A percentile compares a stretch with the other conserved stretches of the same genome.
phyloP scores from a whole-genome alignment of 1,284 basidiomycete genomes.

The Cryptococcus floricola region DNA sequence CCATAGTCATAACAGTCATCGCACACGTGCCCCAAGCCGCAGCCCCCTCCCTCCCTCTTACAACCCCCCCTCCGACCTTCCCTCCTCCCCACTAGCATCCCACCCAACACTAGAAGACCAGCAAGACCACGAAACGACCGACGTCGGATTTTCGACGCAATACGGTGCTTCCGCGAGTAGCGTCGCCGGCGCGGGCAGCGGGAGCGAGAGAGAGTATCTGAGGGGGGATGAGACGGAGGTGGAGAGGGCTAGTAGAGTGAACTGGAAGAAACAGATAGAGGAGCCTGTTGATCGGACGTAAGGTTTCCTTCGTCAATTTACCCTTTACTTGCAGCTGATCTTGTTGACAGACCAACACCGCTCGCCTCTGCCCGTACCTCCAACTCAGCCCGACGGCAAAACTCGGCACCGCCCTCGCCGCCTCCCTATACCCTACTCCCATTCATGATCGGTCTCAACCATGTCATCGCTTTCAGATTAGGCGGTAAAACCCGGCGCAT shows the following conservation, averaged over 20 bases:
- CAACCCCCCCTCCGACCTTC: not conserved
- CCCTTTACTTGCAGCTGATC: not conserved
- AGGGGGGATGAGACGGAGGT: conserved; percentile 16
- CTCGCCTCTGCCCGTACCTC: not conserved
- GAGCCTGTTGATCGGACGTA: not conserved
- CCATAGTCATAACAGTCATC: not conserved
- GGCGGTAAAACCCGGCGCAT: conserved; percentile 13
- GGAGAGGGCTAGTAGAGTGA: conserved; percentile 10
- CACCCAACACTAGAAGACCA: not conserved
- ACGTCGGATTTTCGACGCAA: conserved; percentile 19
- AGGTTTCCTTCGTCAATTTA: not conserved
- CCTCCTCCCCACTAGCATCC: not conserved
- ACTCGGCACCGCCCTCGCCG: conserved; percentile 7
- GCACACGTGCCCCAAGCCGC: not conserved
- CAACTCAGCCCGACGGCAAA: not conserved
- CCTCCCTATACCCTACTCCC: conserved; percentile 27
- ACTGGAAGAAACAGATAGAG: conserved; percentile 8
- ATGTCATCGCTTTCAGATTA: not conserved
- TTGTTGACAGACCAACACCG: not conserved
- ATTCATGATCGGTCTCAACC: conserved; percentile 2
- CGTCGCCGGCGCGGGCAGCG: conserved; percentile 19
- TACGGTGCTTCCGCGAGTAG: conserved; percentile 33
- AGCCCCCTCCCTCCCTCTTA: not conserved
- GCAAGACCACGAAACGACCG: not conserved
- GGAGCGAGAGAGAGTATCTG: conserved; percentile 27